A percentile compares a stretch with the other conserved stretches of the same genome.
phyloP scores from a whole-genome alignment of 345 rosid genomes.

The Pugionium dolabratum region DNA sequence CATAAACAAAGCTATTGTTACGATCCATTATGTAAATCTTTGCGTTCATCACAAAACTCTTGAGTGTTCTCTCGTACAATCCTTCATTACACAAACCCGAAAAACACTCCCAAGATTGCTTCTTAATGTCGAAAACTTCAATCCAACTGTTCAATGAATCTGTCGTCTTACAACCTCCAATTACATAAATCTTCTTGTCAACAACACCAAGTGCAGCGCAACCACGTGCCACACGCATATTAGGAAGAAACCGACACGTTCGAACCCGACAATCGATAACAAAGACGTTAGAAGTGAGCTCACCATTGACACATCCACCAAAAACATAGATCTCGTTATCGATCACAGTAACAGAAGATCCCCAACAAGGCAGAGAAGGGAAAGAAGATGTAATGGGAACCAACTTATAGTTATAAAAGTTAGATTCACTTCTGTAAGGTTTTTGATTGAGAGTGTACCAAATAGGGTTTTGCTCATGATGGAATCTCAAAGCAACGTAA shows the following conservation, averaged over 20 bases:
- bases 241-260: neutral
- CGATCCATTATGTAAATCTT: constrained; percentile 10
- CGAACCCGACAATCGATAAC: neutral
- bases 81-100: neutral
- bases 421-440: neutral
- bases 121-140: constrained; percentile 48
- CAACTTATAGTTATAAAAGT: neutral
- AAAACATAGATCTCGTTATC: constrained; percentile 19
- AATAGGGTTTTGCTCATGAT: neutral
- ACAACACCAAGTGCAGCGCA: constrained; percentile 41
- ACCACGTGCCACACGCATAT: constrained; percentile 16
- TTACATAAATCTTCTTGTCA: constrained; percentile 53
- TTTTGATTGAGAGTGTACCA: constrained; percentile 20
- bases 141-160: constrained; percentile 49
- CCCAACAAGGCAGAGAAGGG: constrained; percentile 19
- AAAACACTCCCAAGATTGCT: constrained; percentile 42
- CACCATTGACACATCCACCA: constrained; percentile 18
- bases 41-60: constrained; percentile 15
- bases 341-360: constrained; percentile 3
- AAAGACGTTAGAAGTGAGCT: neutral
- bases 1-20: constrained; percentile 33
- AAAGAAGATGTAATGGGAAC: neutral
- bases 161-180: constrained; percentile 57
- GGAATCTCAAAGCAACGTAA: constrained; percentile 11
- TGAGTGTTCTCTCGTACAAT: neutral